Evolutionary conservation across 352 stramenopile species (phyloP), one percentile per base, ranked within the genome.

Genomic region (Globisporangium echinulatum): DNA sequence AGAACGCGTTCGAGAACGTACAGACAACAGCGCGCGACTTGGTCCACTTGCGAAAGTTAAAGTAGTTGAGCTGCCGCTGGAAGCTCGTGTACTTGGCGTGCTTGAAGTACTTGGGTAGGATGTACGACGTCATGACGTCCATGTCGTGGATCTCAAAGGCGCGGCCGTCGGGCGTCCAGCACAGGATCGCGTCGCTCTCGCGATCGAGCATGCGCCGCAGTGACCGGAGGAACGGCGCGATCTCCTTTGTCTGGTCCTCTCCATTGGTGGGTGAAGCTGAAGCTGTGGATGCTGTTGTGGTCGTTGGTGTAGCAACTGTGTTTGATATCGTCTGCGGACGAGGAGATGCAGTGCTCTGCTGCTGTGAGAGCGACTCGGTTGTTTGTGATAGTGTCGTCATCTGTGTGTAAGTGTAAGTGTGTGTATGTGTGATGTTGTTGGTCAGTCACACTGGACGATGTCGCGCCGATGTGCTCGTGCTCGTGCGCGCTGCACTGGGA

Each of bases 51-150:
- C 75, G 85, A 65, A 94, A 84, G 57, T 86, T 87, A 61, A 95
- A 94, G 63, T 94, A 94, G 64, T 92, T 94, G 47, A 96, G 73
- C 63, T 96, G 86, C 9, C 88, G 77, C 56, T 92, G 82, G 50
- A 96, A 87, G n/a, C 82, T 94, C 47, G 88, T 82, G 67, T 95
- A 96, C 52, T 86, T 93, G 52, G 77, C 79, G 67, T 96, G 88
- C 54, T 93, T 96, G 66, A 96, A 96, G 66, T 96, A 96, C 53
- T 80, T 80, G 4, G 88, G 87, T 48, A 96, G 70, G 49, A 95
- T 69, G 15, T 88, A 79, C 47, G 69, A 61, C 64, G 90, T 87
- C 17, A 94, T 65, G 33, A 59, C 59, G 2, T 39, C 54, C 19
- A 70, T 66, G 62, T 88, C 76, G 13, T 75, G 46, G 43, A 87